phyloP scores from a whole-genome alignment of 495 filamentous ascomycete genomes.

The Penicillium waksmanii region DNA sequence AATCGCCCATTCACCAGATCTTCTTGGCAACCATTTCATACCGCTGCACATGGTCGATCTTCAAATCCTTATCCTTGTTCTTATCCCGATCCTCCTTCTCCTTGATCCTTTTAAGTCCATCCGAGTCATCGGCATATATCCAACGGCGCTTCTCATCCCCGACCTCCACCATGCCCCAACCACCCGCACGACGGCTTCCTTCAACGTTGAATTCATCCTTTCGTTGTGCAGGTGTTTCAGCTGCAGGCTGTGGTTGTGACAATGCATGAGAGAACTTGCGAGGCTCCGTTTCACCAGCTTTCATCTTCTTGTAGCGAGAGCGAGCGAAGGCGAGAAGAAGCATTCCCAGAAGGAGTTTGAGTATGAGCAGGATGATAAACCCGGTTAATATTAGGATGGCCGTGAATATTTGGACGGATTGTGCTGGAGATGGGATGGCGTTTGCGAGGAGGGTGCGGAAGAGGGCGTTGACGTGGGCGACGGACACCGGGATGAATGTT shows the following conservation, averaged over 20 bases:
- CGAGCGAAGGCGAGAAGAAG: constrained; percentile 72
- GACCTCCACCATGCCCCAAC: constrained; percentile 83
- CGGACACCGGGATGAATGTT: constrained; percentile 40
- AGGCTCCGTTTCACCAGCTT: constrained; percentile 62
- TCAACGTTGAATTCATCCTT: constrained; percentile 61
- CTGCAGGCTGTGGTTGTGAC: constrained; percentile 9
- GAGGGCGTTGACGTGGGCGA: constrained; percentile 39
- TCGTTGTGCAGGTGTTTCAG: constrained; percentile 16
- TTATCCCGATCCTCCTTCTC: constrained; percentile 70
- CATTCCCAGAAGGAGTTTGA: constrained; percentile 88
- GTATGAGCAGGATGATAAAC: constrained; percentile 74
- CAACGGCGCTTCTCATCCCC: constrained; percentile 82
- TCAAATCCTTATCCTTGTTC: constrained; percentile 56
- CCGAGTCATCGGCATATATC: constrained; percentile 86
- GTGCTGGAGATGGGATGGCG: constrained; percentile 48
- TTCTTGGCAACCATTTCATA: constrained; percentile 95
- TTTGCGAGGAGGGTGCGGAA: constrained; percentile 48
- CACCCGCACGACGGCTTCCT: constrained; percentile 73
- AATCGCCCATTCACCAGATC: constrained; percentile 68
- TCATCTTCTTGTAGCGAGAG: constrained; percentile 79
- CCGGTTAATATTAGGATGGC: constrained; percentile 76
- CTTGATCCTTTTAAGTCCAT: constrained; percentile 65
- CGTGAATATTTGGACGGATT: constrained; percentile 56
- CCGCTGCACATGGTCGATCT: constrained; percentile 70
- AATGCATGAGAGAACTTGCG: constrained; percentile 14